Evolutionary conservation across 78 protist species (phyloP).

Genomic region (Dictyostelium brefeldianum): DNA sequence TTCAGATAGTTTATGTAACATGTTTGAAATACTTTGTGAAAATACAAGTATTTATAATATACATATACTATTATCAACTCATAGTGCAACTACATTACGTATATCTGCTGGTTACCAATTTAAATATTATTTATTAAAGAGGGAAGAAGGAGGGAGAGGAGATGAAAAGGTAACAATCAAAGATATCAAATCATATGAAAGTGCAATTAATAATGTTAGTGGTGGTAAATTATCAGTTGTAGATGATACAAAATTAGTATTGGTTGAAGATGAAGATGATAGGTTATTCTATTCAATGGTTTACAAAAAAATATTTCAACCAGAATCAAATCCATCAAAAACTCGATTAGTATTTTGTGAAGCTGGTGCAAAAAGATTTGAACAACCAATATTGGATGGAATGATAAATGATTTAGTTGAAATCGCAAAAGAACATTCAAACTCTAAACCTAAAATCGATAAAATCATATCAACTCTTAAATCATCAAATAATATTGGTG

Average conservation of each 20-base stretch:
- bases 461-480: neutral
- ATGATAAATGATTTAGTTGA: neutral
- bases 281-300: neutral
- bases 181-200: neutral
- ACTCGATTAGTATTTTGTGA: neutral
- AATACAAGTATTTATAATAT: neutral
- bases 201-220: neutral
- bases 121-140: neutral
- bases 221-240: constrained; percentile 12
- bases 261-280: constrained; percentile 6
- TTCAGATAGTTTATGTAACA: neutral
- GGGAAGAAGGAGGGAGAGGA: too few species aligned
- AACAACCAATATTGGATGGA: neutral
- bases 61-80: neutral
- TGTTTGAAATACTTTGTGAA: neutral
- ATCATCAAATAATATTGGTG: neutral
- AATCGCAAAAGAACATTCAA: neutral
- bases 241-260: neutral
- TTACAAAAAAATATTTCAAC: neutral
- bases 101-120: neutral
- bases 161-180: neutral
- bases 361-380: neutral
- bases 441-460: neutral
- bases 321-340: too few species aligned
- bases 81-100: neutral